These are phyloP conservation scores for Syncephalastrum sp. DNA, from an alignment of 371 early-diverging fungal species.

Conservation along the genomic window DNA sequence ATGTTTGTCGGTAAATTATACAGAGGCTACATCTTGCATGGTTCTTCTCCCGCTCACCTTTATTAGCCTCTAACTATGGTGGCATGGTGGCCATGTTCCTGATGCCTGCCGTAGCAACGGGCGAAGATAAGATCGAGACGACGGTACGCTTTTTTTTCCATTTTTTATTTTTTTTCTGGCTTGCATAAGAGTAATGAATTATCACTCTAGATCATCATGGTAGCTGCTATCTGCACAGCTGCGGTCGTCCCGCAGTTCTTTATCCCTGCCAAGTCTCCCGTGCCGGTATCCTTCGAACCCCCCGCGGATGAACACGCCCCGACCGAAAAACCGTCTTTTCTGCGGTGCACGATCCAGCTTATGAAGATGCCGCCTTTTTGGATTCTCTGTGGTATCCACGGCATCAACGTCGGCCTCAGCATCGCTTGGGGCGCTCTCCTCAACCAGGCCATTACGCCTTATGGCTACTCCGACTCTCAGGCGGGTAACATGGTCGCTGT, in stretches of 20 bases:
- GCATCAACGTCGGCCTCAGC: constrained; percentile 62
- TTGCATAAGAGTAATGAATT: not conserved
- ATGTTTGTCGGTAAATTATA: constrained; percentile 31
- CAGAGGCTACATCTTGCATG: not conserved
- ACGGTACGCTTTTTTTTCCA: constrained; percentile 15
- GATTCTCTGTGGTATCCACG: constrained; percentile 54
- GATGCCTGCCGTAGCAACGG: constrained; percentile 28
- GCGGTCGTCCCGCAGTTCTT: constrained; percentile 49
- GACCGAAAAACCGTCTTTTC: constrained; percentile 26
- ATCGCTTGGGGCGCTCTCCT: constrained; percentile 63
- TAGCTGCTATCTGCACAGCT: constrained; percentile 43
- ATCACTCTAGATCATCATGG: constrained; percentile 39
- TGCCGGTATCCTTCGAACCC: constrained; percentile 36
- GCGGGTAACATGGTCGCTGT: constrained; percentile 61
- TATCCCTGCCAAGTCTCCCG: constrained; percentile 46
- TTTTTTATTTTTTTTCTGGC: not conserved
- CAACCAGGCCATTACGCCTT: constrained; percentile 60
- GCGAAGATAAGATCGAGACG: constrained; percentile 24
- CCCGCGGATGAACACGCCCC: not conserved
- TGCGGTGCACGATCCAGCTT: constrained; percentile 44
- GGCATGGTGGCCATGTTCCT: constrained; percentile 36
- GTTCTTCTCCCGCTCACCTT: not conserved
- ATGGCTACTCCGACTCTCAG: constrained; percentile 60
- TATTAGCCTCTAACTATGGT: constrained; percentile 32
- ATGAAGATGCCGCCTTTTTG: constrained; percentile 54